Base-by-base conservation (phyloP, 2,329 filamentous ascomycete species). In the Albifimbria verrucaria region DNA sequence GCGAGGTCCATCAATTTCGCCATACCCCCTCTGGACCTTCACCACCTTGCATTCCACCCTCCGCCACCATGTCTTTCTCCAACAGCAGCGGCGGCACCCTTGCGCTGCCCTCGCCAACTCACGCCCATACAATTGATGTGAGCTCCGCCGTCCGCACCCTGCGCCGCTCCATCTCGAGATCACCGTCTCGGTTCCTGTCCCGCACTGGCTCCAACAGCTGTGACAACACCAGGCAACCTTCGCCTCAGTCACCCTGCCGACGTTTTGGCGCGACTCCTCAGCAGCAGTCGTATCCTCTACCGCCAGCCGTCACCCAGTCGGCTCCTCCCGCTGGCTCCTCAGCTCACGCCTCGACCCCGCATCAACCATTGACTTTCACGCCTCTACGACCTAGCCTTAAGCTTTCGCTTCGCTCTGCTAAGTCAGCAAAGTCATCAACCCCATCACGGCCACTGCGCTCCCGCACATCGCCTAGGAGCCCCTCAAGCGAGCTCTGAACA, bases 81-180 rank as follows among this genome's bases (percentile, higher is more conserved):
- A 82, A 79, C 65, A 73, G 74, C 62, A 76, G 78, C 53, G 88
- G 89, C 68, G 90, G 90, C 65, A 93, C 90, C 54, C 79, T 96
- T 63, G 91, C 94, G 65, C 79, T 96, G 63, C 87, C 91, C 59
- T 96, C 92, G 57, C 92, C 93, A 54, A 93, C 89, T 47, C 86
- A 90, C 64, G 84, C 85, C 56, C 89, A 90, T 69, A 87, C 89
- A 72, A 88, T 93, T 63, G 90, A 96, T 75, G 85, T 90, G 59
- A 87, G 89, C 56, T 86, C 89, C 49, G 87, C 89, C 54, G 89
- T 96, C 58, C 84, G 90, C 66, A 89, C 91, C 64, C 78, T 97
- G 54, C 83, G 92, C 59, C 89, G 91, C 62, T 96, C 93, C 23
- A 79, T 97, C 58, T 97, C 92, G 53, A 84, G 92, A 63, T 97